Percentiles rank a stretch among this genome's conserved stretches.
phyloP scores from a whole-genome alignment of 2,329 filamentous ascomycete species.

The Pestalotiopsis sp. region DNA sequence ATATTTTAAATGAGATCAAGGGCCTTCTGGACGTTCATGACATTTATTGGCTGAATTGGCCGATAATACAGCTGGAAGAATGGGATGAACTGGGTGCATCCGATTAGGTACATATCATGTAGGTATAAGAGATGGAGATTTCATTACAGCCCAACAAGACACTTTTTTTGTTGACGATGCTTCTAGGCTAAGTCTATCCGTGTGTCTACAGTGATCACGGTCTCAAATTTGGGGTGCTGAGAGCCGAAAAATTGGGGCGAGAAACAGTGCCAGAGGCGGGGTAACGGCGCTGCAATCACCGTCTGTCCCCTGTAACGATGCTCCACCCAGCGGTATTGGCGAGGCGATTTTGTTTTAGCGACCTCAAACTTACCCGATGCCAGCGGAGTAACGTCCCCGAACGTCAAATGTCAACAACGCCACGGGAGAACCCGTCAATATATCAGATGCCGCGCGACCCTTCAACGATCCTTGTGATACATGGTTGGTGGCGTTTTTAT shows the following conservation, averaged over 20 bases:
- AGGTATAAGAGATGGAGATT: too few species aligned
- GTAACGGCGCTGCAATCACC: background rate
- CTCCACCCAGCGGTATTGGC: background rate
- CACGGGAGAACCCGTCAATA: background rate
- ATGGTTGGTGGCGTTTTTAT: background rate
- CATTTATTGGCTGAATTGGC: background rate
- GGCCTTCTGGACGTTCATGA: background rate
- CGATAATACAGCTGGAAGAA: background rate
- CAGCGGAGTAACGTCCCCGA: background rate
- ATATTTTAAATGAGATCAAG: slow-evolving; percentile 11
- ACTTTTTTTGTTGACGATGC: too few species aligned
- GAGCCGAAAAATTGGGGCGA: background rate
- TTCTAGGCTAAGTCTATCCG: too few species aligned
- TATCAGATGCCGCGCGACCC: background rate
- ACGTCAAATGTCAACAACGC: too few species aligned
- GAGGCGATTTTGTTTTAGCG: background rate
- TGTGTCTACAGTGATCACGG: too few species aligned
- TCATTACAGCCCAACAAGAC: too few species aligned
- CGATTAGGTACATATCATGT: too few species aligned
- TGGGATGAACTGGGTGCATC: background rate
- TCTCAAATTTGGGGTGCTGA: too few species aligned
- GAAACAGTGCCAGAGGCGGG: background rate
- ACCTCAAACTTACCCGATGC: background rate
- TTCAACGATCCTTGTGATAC: background rate
- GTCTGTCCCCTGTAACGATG: background rate